These are phyloP conservation scores for Theileria annulata DNA, from an alignment of 169 alveolate genomes.

Conservation along the genomic window DNA sequence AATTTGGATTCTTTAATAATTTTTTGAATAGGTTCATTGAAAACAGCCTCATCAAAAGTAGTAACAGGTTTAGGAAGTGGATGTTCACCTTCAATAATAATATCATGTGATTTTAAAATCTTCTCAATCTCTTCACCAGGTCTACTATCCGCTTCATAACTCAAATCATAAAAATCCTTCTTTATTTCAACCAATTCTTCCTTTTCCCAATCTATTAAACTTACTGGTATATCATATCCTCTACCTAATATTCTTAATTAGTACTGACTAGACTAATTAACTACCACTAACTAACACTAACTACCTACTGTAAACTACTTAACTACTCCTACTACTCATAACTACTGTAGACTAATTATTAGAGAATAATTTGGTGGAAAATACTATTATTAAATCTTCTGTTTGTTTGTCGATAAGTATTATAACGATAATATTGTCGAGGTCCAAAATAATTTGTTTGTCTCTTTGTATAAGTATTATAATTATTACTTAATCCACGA, in stretches of 20 bases:
- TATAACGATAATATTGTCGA: not conserved
- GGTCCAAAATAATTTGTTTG: not conserved
- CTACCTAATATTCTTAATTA: not conserved
- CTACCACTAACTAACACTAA: too few species aligned
- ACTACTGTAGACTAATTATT: too few species aligned
- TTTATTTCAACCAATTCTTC: slow-evolving; percentile 69
- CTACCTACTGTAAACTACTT: too few species aligned
- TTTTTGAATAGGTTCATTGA: slow-evolving; percentile 69
- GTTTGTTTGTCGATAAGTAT: not conserved
- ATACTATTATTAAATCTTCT: too few species aligned
- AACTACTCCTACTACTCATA: not conserved
- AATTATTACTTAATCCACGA: too few species aligned
- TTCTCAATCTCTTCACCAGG: slow-evolving; percentile 74
- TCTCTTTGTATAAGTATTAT: not conserved
- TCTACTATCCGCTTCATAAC: slow-evolving; percentile 60
- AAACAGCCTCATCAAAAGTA: slow-evolving; percentile 73
- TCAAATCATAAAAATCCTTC: slow-evolving; percentile 65
- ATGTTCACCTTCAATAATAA: slow-evolving; percentile 68
- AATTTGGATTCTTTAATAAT: slow-evolving; percentile 67
- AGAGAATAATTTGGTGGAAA: too few species aligned
- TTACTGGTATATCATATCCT: slow-evolving; percentile 20
- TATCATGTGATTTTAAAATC: slow-evolving; percentile 56
- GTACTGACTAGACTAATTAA: not conserved
- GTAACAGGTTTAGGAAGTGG: slow-evolving; percentile 71
- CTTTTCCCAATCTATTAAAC: slow-evolving; percentile 69